Evolutionary conservation across 306 rosid genomes (phyloP).

Genomic region (Phaseolus lunatus): DNA sequence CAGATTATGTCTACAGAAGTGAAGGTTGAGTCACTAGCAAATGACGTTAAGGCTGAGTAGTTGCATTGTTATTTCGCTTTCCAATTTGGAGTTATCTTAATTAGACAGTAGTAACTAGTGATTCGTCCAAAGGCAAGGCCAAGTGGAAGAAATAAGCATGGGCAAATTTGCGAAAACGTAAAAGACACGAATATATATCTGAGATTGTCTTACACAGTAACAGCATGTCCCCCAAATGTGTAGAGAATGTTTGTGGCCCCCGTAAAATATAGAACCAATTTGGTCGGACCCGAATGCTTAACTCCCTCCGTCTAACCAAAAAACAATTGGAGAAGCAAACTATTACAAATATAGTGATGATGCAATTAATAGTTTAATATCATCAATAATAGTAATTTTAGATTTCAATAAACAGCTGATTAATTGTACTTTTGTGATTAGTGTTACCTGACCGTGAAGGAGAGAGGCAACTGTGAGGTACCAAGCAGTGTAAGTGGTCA

Average conservation of each 20-base stretch:
- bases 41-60: conserved; percentile 45
- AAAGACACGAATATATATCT: conserved; percentile 43
- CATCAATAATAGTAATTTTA: neutral
- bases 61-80: conserved; percentile 38
- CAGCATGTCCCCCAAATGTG: conserved; percentile 99
- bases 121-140: conserved; percentile 29
- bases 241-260: conserved; percentile 99
- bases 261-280: conserved; percentile 89
- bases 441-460: conserved; percentile 86
- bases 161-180: conserved; percentile 41
- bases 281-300: conserved; percentile 90
- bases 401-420: neutral
- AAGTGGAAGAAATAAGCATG: neutral
- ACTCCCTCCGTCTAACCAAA: conserved; percentile 81
- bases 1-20: conserved; percentile 50
- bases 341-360: neutral
- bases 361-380: neutral
- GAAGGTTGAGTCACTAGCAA: conserved; percentile 60
- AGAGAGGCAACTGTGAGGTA: conserved; percentile 88
- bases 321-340: conserved; percentile 3
- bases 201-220: conserved; percentile 89
- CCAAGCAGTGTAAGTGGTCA: conserved; percentile 99
- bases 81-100: conserved; percentile 18
- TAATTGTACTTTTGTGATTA: neutral
- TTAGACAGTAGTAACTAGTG: neutral